Percentiles rank a stretch among this genome's conserved stretches.
phyloP scores from a whole-genome alignment of 169 alveolate species.

The Eimeria tenella region DNA sequence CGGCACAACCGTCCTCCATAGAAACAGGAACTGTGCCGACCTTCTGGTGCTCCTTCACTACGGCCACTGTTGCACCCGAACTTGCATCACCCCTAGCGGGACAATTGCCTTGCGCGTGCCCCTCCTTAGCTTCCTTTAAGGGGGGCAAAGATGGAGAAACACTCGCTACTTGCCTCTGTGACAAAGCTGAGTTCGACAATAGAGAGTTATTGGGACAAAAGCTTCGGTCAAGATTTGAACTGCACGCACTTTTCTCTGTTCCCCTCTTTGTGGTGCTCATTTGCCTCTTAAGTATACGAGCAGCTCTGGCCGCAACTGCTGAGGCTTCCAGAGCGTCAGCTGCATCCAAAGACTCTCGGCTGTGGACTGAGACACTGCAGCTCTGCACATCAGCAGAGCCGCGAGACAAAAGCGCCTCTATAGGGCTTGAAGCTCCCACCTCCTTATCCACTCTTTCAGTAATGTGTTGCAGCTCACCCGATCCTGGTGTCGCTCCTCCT shows the following conservation, averaged over 20 bases:
- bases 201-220: not conserved
- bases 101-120: no score
- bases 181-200: conserved; percentile 4
- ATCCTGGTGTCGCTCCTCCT: not conserved
- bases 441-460: not conserved
- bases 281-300: conserved; percentile 8
- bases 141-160: not conserved
- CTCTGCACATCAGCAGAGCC: not conserved
- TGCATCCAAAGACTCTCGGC: conserved; percentile 36
- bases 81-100: no score
- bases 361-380: not conserved
- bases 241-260: not conserved
- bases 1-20: no score
- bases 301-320: conserved; percentile 3
- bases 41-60: no score
- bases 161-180: conserved; percentile 16
- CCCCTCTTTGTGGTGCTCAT: not conserved
- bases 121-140: not conserved
- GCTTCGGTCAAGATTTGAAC: conserved; percentile 1
- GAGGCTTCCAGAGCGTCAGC: conserved; percentile 43
- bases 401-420: not conserved
- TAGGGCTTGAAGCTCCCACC: not conserved
- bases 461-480: not conserved
- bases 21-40: no score
- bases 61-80: no score